phyloP scores from a whole-genome alignment of 257 asterid genomes.

The Craterostigma plantagineum region DNA sequence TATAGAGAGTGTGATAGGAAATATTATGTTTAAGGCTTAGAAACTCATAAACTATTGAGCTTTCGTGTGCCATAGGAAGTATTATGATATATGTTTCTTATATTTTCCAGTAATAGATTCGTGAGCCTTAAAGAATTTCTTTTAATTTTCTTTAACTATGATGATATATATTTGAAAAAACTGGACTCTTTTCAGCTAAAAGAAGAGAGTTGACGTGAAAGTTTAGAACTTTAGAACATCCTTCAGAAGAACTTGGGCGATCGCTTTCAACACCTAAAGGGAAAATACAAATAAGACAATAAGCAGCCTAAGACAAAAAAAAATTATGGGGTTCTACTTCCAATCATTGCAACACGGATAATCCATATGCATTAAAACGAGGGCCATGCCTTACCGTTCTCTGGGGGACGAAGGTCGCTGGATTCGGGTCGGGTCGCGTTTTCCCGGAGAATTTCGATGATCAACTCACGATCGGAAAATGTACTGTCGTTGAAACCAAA shows the following conservation, averaged over 20 bases:
- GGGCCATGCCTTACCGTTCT: too few species aligned
- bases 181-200: slow-evolving; percentile 79
- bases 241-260: slow-evolving; percentile 51
- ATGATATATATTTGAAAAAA: slow-evolving; percentile 13
- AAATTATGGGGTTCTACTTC: too few species aligned
- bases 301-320: slow-evolving; percentile 5
- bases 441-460: slow-evolving; percentile 49
- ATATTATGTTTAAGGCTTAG: too few species aligned
- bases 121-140: too few species aligned
- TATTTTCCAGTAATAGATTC: too few species aligned
- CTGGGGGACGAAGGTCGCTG: slow-evolving; percentile 23
- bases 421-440: slow-evolving; percentile 15
- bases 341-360: too few species aligned
- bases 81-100: too few species aligned
- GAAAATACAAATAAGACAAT: slow-evolving; percentile 3
- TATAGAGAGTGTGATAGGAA: too few species aligned
- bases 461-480: slow-evolving; percentile 59
- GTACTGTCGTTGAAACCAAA: slow-evolving; percentile 71
- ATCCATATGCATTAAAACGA: too few species aligned
- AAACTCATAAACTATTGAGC: too few species aligned
- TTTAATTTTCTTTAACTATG: too few species aligned
- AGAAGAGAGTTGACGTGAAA: slow-evolving; percentile 79
- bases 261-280: slow-evolving; percentile 25
- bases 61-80: too few species aligned
- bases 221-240: slow-evolving; percentile 38